Evolutionary conservation across 176 grass and related monocot genomes (phyloP), one percentile per base, ranked within the genome.

Genomic region (Chloris gayana): DNA sequence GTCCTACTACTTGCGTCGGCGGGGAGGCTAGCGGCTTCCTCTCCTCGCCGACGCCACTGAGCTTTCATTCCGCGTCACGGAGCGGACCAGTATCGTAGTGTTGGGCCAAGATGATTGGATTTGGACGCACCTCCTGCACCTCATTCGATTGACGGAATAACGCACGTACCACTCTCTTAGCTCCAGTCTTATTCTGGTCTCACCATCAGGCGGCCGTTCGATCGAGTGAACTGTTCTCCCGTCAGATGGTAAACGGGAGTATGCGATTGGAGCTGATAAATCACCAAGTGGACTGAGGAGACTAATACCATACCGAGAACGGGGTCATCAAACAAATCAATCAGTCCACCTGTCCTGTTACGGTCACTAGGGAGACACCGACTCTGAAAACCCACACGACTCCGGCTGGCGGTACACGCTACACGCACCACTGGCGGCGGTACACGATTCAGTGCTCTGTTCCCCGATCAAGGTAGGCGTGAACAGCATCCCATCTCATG

Each of bases 71-170:
- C 58, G 64, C 75, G 59, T 57, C 68, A 46, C 0, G 14, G 72
- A 32, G 14, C 1, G 34, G 70, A 39, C 64, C 14, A 42, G 26
- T 15, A 45, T 14, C 47, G 56, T 17, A 9, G 61, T 35, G 5
- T 41, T 21, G 5, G 30, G 56, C 4, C 26, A 19, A 49, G 11
- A 13, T 27, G 17, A 18, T 13, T 3, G n/a, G 27, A 65, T 74
- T 65, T 54, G 69, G 80, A 64, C 44, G 24, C n/a, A 18, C 27
- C 70, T 53, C 70, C 44, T 22, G 24, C 80, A 29, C 59, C 25
- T 14, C 80, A 64, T 53, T 73, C 35, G 70, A 32, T 31, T 62
- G 17, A 51, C 2, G 60, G 81, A 56, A 75, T 75, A 54, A 61
- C 58, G n/a, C 9, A 29, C 10, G 42, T 45, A 45, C 42, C 10